Evolutionary conservation across 352 stramenopile genomes (phyloP).

Genomic region (Phytopythium ostracodes): DNA sequence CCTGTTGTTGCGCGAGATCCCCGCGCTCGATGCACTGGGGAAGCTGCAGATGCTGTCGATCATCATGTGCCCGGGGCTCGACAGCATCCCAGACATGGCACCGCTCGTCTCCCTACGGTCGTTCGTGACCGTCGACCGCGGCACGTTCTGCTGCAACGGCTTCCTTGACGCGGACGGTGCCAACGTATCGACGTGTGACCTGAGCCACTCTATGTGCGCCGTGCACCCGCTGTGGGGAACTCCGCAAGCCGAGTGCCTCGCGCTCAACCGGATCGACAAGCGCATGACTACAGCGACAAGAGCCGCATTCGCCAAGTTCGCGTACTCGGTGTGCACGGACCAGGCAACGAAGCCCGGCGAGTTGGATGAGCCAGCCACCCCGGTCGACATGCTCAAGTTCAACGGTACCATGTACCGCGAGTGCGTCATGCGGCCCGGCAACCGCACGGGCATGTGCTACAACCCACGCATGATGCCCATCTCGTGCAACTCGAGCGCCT

Average conservation of each 20-base stretch:
- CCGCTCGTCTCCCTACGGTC: neutral
- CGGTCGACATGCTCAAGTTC: conserved; percentile 22
- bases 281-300: conserved; percentile 15
- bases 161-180: conserved; percentile 6
- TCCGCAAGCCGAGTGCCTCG: conserved; percentile 2
- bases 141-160: conserved; percentile 22
- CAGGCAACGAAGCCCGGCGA: conserved; percentile 7
- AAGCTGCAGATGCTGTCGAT: conserved; percentile 5
- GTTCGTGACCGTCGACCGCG: conserved; percentile 7
- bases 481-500: conserved; percentile 17
- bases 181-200: conserved; percentile 8
- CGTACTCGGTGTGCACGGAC: conserved; percentile 18
- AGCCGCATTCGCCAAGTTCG: conserved; percentile 15
- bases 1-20: conserved; percentile 9
- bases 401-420: conserved; percentile 37
- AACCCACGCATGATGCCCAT: conserved; percentile 27
- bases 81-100: conserved; percentile 13
- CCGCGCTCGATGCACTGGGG: conserved; percentile 8
- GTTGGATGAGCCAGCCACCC: conserved; percentile 13
- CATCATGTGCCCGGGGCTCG: conserved; percentile 8
- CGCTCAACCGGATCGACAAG: conserved; percentile 4
- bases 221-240: conserved; percentile 6
- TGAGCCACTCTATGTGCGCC: conserved; percentile 10
- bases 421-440: conserved; percentile 12
- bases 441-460: conserved; percentile 27